These are phyloP conservation scores for Macrolepiota fuliginosa DNA, from an alignment of 768 basidiomycete genomes.

Conservation along the genomic window DNA sequence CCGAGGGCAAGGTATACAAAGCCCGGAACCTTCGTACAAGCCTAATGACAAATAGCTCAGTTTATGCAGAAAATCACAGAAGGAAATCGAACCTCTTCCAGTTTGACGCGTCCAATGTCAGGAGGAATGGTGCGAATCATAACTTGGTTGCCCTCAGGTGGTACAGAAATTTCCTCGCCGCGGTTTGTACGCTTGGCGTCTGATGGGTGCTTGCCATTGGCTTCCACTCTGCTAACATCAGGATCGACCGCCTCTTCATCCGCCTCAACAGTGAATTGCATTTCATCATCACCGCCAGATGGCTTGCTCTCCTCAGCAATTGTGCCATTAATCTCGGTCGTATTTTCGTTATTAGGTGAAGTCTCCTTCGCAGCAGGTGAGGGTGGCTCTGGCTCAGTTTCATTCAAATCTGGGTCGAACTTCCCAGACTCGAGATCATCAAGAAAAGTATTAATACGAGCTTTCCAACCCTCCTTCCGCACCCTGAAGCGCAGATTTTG, in stretches of 20 bases:
- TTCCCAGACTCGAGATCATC: conserved; percentile 81
- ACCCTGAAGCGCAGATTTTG: conserved; percentile 72
- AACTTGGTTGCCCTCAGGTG: conserved; percentile 83
- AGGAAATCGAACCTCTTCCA: conserved; percentile 70
- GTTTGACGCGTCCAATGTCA: conserved; percentile 82
- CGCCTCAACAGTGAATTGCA: conserved; percentile 68
- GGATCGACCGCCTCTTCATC: conserved; percentile 72
- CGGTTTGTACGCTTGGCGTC: conserved; percentile 52
- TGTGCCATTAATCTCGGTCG: conserved; percentile 37
- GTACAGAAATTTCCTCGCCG: conserved; percentile 70
- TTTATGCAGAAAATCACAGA: conserved; percentile 7
- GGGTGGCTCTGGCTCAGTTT: conserved; percentile 50
- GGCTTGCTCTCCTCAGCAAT: conserved; percentile 53
- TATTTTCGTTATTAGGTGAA: conserved; percentile 37
- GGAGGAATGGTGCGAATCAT: conserved; percentile 96
- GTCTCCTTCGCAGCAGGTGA: conserved; percentile 56
- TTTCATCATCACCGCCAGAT: conserved; percentile 60
- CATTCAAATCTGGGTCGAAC: conserved; percentile 75
- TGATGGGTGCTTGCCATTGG: conserved; percentile 51
- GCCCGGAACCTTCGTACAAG: conserved; percentile 72
- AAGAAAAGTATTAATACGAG: conserved; percentile 68
- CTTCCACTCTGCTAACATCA: conserved; percentile 50
- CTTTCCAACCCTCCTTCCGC: conserved; percentile 83
- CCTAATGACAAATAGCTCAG: conserved; percentile 39
- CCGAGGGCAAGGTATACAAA: conserved; percentile 88